These are phyloP conservation scores for Omphalea diandra DNA, from an alignment of 441 rosid genomes.

Conservation along the genomic window DNA sequence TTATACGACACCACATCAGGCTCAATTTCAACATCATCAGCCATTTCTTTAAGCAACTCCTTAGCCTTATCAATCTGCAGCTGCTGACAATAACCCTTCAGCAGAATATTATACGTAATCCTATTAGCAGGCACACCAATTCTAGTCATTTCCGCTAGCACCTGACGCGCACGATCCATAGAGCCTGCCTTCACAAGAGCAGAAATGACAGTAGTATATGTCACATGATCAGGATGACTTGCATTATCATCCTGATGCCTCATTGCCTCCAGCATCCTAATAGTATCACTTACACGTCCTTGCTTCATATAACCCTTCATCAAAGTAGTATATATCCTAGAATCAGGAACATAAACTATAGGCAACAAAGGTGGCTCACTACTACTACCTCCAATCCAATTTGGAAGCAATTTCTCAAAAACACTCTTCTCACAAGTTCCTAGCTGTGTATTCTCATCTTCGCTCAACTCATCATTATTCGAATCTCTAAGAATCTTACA, in stretches of 20 bases:
- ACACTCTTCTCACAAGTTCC: conserved; percentile 31
- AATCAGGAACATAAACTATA: conserved; percentile 57
- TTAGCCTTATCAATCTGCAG: conserved; percentile 41
- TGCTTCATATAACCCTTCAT: conserved; percentile 97
- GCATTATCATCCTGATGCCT: conserved; percentile 56
- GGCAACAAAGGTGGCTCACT: conserved; percentile 67
- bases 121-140: conserved; percentile 78
- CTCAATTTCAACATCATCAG: conserved; percentile 47
- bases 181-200: conserved; percentile 76
- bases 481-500: conserved; percentile 71
- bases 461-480: conserved; percentile 42
- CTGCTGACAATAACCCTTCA: conserved; percentile 77
- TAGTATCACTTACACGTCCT: conserved; percentile 68
- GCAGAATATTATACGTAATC: conserved; percentile 83
- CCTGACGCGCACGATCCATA: conserved; percentile 82
- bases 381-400: conserved; percentile 35
- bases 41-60: conserved; percentile 74
- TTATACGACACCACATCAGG: conserved; percentile 95
- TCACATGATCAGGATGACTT: conserved; percentile 84
- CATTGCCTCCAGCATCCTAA: conserved; percentile 90
- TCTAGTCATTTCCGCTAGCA: conserved; percentile 80
- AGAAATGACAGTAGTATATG: conserved; percentile 89
- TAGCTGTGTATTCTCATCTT: conserved; percentile 19
- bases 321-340: conserved; percentile 78
- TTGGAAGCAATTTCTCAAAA: conserved; percentile 71